Percentiles rank a stretch among this genome's conserved stretches.
Evolutionary conservation across 2,329 filamentous ascomycete genomes (phyloP).

Genomic region (Onygenales sp.): DNA sequence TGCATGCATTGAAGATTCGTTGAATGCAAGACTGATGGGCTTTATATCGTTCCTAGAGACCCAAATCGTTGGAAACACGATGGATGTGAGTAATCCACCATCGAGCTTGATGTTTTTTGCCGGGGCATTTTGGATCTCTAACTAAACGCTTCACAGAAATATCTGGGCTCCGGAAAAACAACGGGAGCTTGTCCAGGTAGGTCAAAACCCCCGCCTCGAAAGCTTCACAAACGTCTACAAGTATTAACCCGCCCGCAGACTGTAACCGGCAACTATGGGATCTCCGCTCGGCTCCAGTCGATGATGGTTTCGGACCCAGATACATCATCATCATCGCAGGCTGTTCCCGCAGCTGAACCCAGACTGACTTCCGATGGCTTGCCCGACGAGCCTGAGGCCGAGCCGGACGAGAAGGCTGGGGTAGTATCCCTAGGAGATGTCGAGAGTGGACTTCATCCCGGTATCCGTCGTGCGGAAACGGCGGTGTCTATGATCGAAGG

Average conservation of each 20-base stretch:
- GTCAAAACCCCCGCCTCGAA: background rate
- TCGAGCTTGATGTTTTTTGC: background rate
- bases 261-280: conserved; percentile 55
- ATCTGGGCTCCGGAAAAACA: conserved; percentile 60
- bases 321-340: conserved; percentile 6
- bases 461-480: background rate
- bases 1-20: background rate
- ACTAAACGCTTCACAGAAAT: conserved; percentile 40
- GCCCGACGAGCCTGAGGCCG: conserved; percentile 3
- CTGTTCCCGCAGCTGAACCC: conserved; percentile 12
- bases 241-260: conserved; percentile 14
- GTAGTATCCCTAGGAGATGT: background rate
- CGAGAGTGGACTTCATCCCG: background rate
- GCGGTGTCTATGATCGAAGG: background rate
- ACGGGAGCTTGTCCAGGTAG: conserved; percentile 42
- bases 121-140: conserved; percentile 5
- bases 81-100: conserved; percentile 53
- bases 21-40: background rate
- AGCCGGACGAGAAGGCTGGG: background rate
- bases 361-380: conserved; percentile 9
- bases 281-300: conserved; percentile 56
- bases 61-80: conserved; percentile 46
- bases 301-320: conserved; percentile 52
- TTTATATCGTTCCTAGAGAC: conserved; percentile 24
- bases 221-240: background rate